These are phyloP conservation scores for Aspergillus cavernicola DNA, from an alignment of 495 filamentous ascomycete genomes.

Conservation along the genomic window DNA sequence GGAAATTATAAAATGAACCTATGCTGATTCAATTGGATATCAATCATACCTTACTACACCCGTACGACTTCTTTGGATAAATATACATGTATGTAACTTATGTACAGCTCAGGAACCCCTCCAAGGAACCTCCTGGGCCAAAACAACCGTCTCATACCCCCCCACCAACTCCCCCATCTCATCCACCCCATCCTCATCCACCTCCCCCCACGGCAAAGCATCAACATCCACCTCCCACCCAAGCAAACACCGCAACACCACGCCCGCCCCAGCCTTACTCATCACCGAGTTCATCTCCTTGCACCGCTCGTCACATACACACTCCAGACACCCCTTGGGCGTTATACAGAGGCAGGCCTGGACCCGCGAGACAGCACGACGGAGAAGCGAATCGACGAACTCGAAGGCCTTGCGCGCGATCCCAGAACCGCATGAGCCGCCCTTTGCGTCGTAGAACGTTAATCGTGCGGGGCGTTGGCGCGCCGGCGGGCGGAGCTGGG, in stretches of 20 bases:
- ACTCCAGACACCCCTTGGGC: conserved; percentile 79
- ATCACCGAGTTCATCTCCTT: conserved; percentile 87
- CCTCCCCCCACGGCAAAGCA: conserved; percentile 73
- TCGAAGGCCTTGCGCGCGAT: conserved; percentile 92
- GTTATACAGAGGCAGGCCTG: conserved; percentile 62
- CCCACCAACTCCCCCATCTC: conserved; percentile 54
- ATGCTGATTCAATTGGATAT: not conserved
- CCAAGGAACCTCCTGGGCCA: conserved; percentile 58
- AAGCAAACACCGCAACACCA: conserved; percentile 73
- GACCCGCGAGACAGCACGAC: conserved; percentile 75
- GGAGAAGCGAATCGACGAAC: conserved; percentile 74
- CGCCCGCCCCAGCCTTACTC: conserved; percentile 82
- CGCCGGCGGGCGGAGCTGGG: conserved; percentile 33
- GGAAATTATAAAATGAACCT: too few relatives aligned
- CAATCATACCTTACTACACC: not conserved
- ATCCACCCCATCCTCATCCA: conserved; percentile 33
- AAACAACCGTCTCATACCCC: conserved; percentile 81
- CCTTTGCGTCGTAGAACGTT: conserved; percentile 94
- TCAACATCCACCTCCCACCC: conserved; percentile 72
- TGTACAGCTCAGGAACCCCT: too few relatives aligned
- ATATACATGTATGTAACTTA: too few relatives aligned
- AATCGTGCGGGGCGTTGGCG: conserved; percentile 86
- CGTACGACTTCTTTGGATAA: too few relatives aligned
- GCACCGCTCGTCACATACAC: conserved; percentile 80
- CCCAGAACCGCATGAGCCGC: conserved; percentile 75